A percentile compares a stretch with the other conserved stretches of the same genome.
Evolutionary conservation across 208 protist genomes (phyloP).

Genomic region (Acanthamoeba castellanii): DNA sequence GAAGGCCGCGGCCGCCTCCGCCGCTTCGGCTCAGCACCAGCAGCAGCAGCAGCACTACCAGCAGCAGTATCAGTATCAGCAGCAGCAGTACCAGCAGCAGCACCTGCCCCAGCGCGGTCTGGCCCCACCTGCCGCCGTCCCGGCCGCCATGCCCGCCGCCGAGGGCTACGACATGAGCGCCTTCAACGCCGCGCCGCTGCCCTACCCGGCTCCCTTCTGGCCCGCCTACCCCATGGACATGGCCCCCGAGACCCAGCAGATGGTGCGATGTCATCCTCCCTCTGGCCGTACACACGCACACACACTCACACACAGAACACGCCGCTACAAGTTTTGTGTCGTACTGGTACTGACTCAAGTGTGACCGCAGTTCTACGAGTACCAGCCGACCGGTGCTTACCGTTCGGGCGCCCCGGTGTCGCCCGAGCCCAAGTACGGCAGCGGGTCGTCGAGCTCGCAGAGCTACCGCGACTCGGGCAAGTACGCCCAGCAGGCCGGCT

Average conservation of each 20-base stretch:
- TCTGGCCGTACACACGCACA: background rate
- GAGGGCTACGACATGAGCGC: constrained; percentile 18
- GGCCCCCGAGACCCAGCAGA: constrained; percentile 21
- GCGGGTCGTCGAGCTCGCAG: background rate
- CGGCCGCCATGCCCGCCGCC: background rate
- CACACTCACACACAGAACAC: too few species aligned
- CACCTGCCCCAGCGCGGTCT: background rate
- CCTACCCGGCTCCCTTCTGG: constrained; percentile 21
- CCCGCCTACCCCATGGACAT: constrained; percentile 30
- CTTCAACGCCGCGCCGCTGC: background rate
- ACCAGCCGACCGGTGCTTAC: background rate
- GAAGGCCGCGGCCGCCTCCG: background rate
- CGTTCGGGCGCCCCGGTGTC: background rate
- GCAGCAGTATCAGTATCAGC: background rate
- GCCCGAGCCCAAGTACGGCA: constrained; percentile 38
- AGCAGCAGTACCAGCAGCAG: background rate
- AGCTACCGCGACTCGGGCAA: constrained; percentile 26
- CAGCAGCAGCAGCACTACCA: background rate
- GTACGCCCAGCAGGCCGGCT: background rate
- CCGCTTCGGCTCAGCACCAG: background rate
- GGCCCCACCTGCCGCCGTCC: background rate
- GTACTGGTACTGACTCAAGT: background rate
- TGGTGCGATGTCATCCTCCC: background rate
- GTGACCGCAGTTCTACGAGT: background rate
- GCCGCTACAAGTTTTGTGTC: too few species aligned